Conservation (phyloP, 305 asterid species). For the Caryopteris hybrid region DNA sequence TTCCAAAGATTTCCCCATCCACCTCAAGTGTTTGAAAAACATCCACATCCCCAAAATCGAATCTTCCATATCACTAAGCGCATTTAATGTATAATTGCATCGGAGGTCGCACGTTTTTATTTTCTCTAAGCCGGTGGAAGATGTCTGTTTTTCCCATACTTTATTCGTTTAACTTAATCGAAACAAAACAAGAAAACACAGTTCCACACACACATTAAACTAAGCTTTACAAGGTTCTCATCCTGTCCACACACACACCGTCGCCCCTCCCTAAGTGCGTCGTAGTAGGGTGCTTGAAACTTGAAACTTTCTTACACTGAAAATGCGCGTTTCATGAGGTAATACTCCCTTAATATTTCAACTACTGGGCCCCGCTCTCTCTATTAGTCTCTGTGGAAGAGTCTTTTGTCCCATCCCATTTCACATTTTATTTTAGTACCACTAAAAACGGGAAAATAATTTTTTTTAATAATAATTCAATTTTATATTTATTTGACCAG, state of each 20-base stretch:
- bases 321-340: constrained; percentile 36
- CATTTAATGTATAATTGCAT: constrained; percentile 75
- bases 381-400: neutral
- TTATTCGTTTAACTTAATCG: constrained; percentile 40
- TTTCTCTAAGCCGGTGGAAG: constrained; percentile 86
- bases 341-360: constrained; percentile 21
- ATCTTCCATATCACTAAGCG: constrained; percentile 88
- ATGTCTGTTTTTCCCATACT: constrained; percentile 75
- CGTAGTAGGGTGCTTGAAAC: constrained; percentile 40
- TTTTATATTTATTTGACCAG: too few species aligned
- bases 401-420: too few species aligned
- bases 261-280: constrained; percentile 45
- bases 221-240: constrained; percentile 71
- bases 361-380: constrained; percentile 27
- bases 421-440: too few species aligned
- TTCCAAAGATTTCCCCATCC: constrained; percentile 22
- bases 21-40: constrained; percentile 46
- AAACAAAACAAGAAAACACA: constrained; percentile 40
- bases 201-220: constrained; percentile 51
- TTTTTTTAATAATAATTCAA: too few species aligned
- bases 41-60: constrained; percentile 76
- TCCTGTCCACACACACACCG: too few species aligned
- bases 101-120: constrained; percentile 69
- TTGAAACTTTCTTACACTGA: constrained; percentile 24
- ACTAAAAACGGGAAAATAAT: too few species aligned